These are phyloP conservation scores for Myxozyma lipomycoides DNA, from an alignment of 805 yeast genomes.

Conservation along the genomic window DNA sequence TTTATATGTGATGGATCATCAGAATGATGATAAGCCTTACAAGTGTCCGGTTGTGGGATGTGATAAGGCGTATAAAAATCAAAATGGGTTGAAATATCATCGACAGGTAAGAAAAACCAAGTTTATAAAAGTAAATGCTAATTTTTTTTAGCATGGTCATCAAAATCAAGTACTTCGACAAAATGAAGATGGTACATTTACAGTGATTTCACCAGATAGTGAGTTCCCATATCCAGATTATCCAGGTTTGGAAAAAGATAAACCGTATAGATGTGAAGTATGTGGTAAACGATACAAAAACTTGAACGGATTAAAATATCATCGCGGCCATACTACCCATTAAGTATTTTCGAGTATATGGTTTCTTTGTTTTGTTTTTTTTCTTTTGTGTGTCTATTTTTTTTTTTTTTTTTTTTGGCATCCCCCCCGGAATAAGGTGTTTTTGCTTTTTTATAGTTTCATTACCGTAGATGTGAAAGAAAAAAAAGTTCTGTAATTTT, in stretches of 20 bases:
- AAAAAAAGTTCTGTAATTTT: neutral
- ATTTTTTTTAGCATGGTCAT: slow-evolving; percentile 59
- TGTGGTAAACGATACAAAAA: slow-evolving; percentile 97
- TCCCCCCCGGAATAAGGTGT: neutral
- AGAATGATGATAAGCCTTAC: slow-evolving; percentile 88
- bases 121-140: neutral
- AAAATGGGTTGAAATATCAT: slow-evolving; percentile 94
- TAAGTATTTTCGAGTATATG: slow-evolving; percentile 34
- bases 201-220: slow-evolving; percentile 77
- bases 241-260: slow-evolving; percentile 92
- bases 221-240: slow-evolving; percentile 91
- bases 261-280: slow-evolving; percentile 96
- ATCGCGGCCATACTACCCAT: slow-evolving; percentile 97
- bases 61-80: slow-evolving; percentile 95
- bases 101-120: slow-evolving; percentile 39
- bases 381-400: neutral
- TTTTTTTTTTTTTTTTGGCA: slow-evolving; percentile 1
- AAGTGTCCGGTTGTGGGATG: slow-evolving; percentile 98
- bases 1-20: slow-evolving; percentile 77
- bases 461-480: too few species aligned
- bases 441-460: neutral
- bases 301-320: slow-evolving; percentile 92
- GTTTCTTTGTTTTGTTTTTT: neutral
- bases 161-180: slow-evolving; percentile 89
- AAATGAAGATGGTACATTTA: slow-evolving; percentile 88